Percentiles rank a stretch among this genome's conserved stretches.
Evolutionary conservation across 768 basidiomycete species (phyloP).

Genomic region (Exsudoporus frostii): DNA sequence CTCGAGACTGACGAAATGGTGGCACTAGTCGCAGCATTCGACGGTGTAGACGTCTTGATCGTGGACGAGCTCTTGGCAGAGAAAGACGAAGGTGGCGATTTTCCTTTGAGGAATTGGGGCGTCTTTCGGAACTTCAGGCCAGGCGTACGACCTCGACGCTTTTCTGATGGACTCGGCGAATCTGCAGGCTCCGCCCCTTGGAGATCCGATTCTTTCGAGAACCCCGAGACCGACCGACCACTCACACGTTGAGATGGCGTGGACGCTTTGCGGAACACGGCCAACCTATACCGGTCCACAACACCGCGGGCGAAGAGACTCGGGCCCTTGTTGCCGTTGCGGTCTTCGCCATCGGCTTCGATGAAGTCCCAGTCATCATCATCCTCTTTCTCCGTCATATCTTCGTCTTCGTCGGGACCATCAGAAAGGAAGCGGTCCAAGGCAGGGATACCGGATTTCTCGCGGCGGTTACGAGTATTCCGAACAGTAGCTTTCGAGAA

Average conservation of each 20-base stretch:
- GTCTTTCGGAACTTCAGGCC: conserved; percentile 71
- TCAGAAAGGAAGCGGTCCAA: conserved; percentile 71
- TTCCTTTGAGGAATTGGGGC: conserved; percentile 71
- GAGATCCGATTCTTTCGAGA: conserved; percentile 53
- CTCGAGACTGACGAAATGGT: conserved; percentile 39
- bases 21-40: conserved; percentile 39
- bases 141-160: conserved; percentile 65
- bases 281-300: conserved; percentile 81
- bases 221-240: conserved; percentile 53
- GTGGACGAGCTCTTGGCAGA: conserved; percentile 31
- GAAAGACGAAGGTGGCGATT: conserved; percentile 51
- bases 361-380: conserved; percentile 94
- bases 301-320: conserved; percentile 90
- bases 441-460: conserved; percentile 81
- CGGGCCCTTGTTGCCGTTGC: conserved; percentile 74
- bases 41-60: conserved; percentile 39
- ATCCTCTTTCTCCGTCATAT: conserved; percentile 43
- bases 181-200: conserved; percentile 37
- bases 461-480: conserved; percentile 50
- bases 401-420: conserved; percentile 43
- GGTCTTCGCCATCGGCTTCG: conserved; percentile 78
- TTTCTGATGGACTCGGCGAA: conserved; percentile 46
- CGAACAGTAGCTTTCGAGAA: conserved; percentile 21
- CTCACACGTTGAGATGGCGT: conserved; percentile 51
- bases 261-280: conserved; percentile 82